These are phyloP conservation scores for sweet orange (Citrus sinensis) DNA, from an alignment of 345 rosid genomes.

Conservation along the genomic window DVS_A1.0 CM039164.1:5500501-5501000, in stretches of 20 bases:
- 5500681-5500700: neutral
- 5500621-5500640: conserved; percentile 96
- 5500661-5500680: conserved; percentile 4
- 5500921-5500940: neutral
- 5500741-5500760: neutral
- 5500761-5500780: neutral
- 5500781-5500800: neutral
- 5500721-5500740: neutral
- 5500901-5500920: neutral
- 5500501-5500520: conserved; percentile 97
- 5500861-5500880: neutral
- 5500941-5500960: neutral
- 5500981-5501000: conserved; percentile 92
- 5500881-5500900: neutral
- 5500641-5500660: neutral
- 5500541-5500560: conserved; percentile 97
- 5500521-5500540: conserved; percentile 96
- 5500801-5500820: neutral
- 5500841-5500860: neutral
- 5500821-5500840: neutral
- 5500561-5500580: conserved; percentile 96
- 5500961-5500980: conserved; percentile 9
- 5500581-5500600: conserved; percentile 87
- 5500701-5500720: neutral
- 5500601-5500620: conserved; percentile 87